Base-by-base conservation (phyloP, 78 protist genomes). In the Bodo saltans region DNA sequence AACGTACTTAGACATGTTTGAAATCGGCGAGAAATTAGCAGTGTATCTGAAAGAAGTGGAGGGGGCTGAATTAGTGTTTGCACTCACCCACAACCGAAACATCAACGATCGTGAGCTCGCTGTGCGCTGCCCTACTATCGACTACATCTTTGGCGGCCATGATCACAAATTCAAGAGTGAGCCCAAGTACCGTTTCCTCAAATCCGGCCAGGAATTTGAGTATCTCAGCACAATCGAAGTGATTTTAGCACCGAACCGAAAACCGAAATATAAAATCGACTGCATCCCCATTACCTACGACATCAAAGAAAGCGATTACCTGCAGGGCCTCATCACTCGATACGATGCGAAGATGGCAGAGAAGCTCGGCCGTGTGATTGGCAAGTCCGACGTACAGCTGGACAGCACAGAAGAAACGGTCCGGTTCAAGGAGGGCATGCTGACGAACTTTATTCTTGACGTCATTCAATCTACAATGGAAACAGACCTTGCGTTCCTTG, bases 71-170 rank as follows among this genome's bases (percentile, higher is more conserved):
- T 33, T 69, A 12, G 85, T 81, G 23, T 33, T 81, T 2, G 85
- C 85, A 17, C 12, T 81, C 39, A 81, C 85, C 27, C 85, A 81
- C 74, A 71, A 71, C 70, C 73, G 78, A 3, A 17, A 67, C 32
- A 12, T 3, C 27, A 1, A 39, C 39, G 85, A 81, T 35, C 1
- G 12, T 2, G 76, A 81, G 35, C 37, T 81, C 12, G 38, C 78
- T 23, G 38, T 30, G 27, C 11, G 35, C 35, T 69, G 73, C 25
- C 85, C 85, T 23, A 35, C 40, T 29, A 69, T 81, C 33, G 85
- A 81, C 74, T 33, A 32, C 39, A 38, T 81, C 38, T 47, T 81
- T 2, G 85, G 85, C 39, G 85, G 85, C n/a, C 85, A 81, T 35
- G 85, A 81, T 35, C 85, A 81, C 68, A 26, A 12, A 17, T 70